Evolutionary conservation across 192 early-diverging fungal species (phyloP), one percentile per base, ranked within the genome.

Genomic region (Linnemannia exigua): DNA sequence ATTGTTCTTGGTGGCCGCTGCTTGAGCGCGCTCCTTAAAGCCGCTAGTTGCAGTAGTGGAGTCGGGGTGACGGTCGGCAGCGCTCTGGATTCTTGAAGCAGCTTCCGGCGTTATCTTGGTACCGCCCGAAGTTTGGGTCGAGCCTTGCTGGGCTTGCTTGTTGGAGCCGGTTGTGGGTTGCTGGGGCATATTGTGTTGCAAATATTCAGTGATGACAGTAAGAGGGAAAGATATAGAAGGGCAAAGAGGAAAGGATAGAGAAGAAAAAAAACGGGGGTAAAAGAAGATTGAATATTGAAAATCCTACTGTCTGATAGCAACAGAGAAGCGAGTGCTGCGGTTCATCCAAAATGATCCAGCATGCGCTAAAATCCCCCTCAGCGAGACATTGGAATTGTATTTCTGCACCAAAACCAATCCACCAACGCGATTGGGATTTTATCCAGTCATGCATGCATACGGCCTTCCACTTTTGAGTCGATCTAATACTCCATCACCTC

Each of bases 31-130:
- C 47, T 74, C 47, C n/a, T 73, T 69, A 31, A 80, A 80, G 63
- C 79, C 79, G 36, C 17, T 51, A 0, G 16, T 1, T 11, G 41
- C 20, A 14, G 79, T 68, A 31, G 6, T 9, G 22, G 79, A 80
- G 19, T 5, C 19, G 3, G 58, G 79, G 12, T 80, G 73, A 3
- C 72, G 58, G 28, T 80, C 79, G 11, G 72, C 79, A 4, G 58
- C 46, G 72, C 72, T 69, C 47, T 80, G 79, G 72, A 80, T 80
- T 25, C 79, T 28, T n/a, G 79, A 50, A 20, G 79, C 71, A 19
- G 54, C 41, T 20, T 44, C 54, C 38, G 0, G 9, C 17, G 77
- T 79, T 70, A 79, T 79, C 20, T 36, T 68, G 28, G 67, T 36
- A 31, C 28, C 63, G 33, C 67, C 33, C 3, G 67, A 68, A 68